phyloP scores from a whole-genome alignment of 1,139 yeast species.

The Taphrina populina region DNA sequence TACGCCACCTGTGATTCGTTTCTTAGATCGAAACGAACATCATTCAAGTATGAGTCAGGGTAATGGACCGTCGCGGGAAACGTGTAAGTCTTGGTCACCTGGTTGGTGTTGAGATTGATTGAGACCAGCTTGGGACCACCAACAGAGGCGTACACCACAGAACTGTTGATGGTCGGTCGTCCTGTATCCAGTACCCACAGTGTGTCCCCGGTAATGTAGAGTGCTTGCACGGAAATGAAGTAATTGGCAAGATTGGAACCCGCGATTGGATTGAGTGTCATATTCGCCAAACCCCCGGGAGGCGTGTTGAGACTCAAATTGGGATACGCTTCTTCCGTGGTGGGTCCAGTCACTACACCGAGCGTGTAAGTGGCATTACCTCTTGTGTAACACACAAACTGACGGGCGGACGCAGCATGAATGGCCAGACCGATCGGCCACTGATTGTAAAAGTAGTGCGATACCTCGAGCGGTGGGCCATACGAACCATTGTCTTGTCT shows the following conservation, averaged over 20 bases:
- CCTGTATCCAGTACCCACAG: conserved; percentile 3
- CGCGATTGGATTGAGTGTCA: background rate
- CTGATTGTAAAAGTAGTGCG: conserved; percentile 1
- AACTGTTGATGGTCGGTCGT: background rate
- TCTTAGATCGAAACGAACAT: background rate
- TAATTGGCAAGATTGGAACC: background rate
- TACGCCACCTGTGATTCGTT: background rate
- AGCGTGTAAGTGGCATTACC: background rate
- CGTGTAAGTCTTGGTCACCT: background rate
- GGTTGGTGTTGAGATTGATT: background rate
- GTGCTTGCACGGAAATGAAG: conserved; percentile 1
- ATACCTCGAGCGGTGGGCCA: background rate
- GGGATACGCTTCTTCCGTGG: background rate
- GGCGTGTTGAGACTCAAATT: background rate
- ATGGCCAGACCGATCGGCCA: conserved; percentile 7
- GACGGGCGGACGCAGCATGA: background rate
- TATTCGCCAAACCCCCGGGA: background rate
- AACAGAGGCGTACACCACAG: background rate
- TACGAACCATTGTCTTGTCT: background rate
- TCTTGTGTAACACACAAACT: background rate
- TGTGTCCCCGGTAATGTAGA: conserved; percentile 1
- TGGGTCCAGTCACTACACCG: background rate
- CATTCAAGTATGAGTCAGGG: conserved; percentile 2
- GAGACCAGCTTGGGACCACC: background rate
- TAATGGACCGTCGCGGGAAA: conserved; percentile 1